Evolutionary conservation across 1,139 yeast genomes (phyloP).

Genomic region (Kurtzmaniella quercitrusa): DNA sequence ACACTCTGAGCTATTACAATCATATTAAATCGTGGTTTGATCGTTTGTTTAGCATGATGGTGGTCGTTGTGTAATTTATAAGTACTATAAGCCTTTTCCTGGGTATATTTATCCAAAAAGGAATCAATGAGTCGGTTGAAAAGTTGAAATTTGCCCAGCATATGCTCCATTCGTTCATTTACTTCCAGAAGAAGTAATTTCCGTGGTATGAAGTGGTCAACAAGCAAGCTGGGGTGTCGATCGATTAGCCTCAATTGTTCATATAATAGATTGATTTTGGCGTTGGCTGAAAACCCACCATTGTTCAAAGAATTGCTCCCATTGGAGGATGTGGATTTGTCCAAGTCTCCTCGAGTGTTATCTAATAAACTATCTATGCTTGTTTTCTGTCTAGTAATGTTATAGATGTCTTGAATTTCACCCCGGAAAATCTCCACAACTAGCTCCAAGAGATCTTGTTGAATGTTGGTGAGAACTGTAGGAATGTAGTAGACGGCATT

Average conservation of each 20-base stretch:
- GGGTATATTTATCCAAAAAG: slow-evolving; percentile 15
- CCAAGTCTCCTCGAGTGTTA: slow-evolving; percentile 9
- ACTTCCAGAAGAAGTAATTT: slow-evolving; percentile 62
- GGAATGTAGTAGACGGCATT: slow-evolving; percentile 48
- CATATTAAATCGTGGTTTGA: slow-evolving; percentile 18
- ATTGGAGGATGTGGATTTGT: slow-evolving; percentile 8
- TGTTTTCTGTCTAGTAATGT: slow-evolving; percentile 22
- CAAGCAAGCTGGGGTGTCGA: slow-evolving; percentile 65
- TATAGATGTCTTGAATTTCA: slow-evolving; percentile 32
- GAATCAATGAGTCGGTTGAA: slow-evolving; percentile 49
- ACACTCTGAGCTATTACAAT: slow-evolving; percentile 58
- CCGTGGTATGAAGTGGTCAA: slow-evolving; percentile 72
- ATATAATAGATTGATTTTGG: slow-evolving; percentile 38
- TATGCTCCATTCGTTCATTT: slow-evolving; percentile 46
- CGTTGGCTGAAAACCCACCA: slow-evolving; percentile 15
- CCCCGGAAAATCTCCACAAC: slow-evolving; percentile 48
- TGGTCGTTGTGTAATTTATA: slow-evolving; percentile 6
- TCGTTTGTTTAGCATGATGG: background rate
- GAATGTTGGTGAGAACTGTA: slow-evolving; percentile 50
- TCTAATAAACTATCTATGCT: slow-evolving; percentile 37
- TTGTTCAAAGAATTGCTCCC: slow-evolving; percentile 9
- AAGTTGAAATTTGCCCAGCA: slow-evolving; percentile 57
- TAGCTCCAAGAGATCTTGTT: slow-evolving; percentile 52
- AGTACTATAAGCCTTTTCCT: background rate
- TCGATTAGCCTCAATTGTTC: slow-evolving; percentile 48